A percentile compares a stretch with the other conserved stretches of the same genome.
Conservation (phyloP, 1,284 basidiomycete species). For the Neolentinus lepideus region DNA sequence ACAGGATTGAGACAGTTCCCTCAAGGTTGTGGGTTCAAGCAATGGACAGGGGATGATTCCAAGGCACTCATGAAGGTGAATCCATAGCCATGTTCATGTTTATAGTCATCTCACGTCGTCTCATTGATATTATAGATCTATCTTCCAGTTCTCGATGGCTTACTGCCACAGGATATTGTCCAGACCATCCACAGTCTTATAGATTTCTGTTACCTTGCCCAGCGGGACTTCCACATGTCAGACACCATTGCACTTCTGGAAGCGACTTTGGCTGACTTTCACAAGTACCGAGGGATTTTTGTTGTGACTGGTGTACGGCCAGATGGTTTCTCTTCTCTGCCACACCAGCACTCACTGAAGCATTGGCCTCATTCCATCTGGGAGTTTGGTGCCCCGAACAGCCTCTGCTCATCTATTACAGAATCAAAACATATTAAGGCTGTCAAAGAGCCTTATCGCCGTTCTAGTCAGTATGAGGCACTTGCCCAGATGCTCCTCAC, state of each 20-base stretch:
- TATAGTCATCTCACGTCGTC: too few species aligned
- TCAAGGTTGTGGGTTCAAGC: slow-evolving; percentile 13
- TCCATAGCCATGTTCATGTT: too few species aligned
- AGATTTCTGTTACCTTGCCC: slow-evolving; percentile 11
- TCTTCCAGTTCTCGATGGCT: slow-evolving; percentile 6
- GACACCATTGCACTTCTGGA: background rate
- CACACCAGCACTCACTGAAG: slow-evolving; percentile 13
- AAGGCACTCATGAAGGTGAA: slow-evolving; percentile 13
- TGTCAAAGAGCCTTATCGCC: background rate
- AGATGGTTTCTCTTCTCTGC: slow-evolving; percentile 14
- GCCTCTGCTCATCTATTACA: background rate
- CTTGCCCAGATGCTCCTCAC: background rate
- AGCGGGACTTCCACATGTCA: slow-evolving; percentile 1
- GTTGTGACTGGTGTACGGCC: background rate
- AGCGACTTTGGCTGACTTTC: background rate
- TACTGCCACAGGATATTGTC: slow-evolving; percentile 6
- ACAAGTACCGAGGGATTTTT: background rate
- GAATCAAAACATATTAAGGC: slow-evolving; percentile 1
- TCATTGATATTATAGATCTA: too few species aligned
- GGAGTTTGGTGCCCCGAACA: slow-evolving; percentile 6
- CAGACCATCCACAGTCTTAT: slow-evolving; percentile 4
- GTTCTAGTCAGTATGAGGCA: background rate
- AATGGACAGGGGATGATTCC: slow-evolving; percentile 17
- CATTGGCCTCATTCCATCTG: slow-evolving; percentile 5
- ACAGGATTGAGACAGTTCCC: slow-evolving; percentile 7